Conservation (phyloP, 2,329 filamentous ascomycete species). For the Exophiala lecanii-corni region DNA sequence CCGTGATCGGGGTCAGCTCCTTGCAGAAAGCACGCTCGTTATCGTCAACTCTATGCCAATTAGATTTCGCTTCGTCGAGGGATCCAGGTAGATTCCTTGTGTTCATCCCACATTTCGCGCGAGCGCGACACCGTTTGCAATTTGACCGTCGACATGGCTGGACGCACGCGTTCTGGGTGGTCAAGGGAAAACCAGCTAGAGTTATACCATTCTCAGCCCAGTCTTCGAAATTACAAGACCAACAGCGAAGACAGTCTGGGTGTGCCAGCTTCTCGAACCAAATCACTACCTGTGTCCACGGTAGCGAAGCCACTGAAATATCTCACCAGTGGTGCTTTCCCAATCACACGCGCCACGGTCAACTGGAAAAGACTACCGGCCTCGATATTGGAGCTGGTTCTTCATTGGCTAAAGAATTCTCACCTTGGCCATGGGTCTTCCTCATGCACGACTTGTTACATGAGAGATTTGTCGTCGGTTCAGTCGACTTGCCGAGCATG, state of each 20-base stretch:
- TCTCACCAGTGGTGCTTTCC: neutral
- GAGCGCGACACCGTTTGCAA: no score
- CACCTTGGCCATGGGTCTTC: slow-evolving; percentile 38
- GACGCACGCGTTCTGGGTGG: no score
- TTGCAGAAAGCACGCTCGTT: no score
- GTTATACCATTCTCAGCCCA: no score
- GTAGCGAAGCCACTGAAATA: neutral
- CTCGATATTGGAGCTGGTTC: slow-evolving; percentile 53
- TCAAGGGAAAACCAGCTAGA: no score
- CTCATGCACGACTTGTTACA: slow-evolving; percentile 51
- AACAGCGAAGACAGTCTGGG: neutral
- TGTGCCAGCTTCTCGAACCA: slow-evolving; percentile 1
- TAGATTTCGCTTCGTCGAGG: no score
- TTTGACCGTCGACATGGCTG: no score
- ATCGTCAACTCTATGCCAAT: no score
- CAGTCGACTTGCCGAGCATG: slow-evolving; percentile 53
- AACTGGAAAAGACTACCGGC: slow-evolving; percentile 43
- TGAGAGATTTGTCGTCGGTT: slow-evolving; percentile 51
- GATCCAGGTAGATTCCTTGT: no score
- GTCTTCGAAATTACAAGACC: no score
- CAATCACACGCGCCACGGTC: neutral
- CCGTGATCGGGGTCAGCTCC: no score
- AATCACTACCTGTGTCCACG: slow-evolving; percentile 6
- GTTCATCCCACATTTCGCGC: no score
- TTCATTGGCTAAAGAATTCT: slow-evolving; percentile 46